Percentiles rank a stretch among this genome's conserved stretches.
phyloP scores from a whole-genome alignment of 2,329 filamentous ascomycete genomes.

The Clarireedia homoeocarpa region DNA sequence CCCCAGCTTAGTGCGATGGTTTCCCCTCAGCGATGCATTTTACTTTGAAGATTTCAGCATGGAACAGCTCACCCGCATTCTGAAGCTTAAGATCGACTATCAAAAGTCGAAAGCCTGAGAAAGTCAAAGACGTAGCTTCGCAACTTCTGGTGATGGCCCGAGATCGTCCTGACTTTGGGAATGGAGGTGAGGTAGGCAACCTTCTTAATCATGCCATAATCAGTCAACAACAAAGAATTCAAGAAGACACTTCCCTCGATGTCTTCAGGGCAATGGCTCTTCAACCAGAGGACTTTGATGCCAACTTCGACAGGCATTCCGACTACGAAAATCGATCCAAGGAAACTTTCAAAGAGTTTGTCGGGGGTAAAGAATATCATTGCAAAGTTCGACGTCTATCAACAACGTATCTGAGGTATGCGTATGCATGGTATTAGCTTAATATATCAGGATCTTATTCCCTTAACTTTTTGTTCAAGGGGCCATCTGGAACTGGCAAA shows the following conservation, averaged over 20 bases:
- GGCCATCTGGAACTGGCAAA: constrained; percentile 61
- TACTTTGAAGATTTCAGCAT: constrained; percentile 61
- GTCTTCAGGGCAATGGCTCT: constrained; percentile 20
- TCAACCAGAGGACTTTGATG: constrained; percentile 36
- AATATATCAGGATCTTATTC: constrained; percentile 36
- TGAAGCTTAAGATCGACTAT: constrained; percentile 54
- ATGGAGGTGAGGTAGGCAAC: constrained; percentile 67
- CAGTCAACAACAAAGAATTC: constrained; percentile 14
- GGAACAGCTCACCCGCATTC: constrained; percentile 47
- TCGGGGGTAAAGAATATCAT: constrained; percentile 44
- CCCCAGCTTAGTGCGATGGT: constrained; percentile 58
- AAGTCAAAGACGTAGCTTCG: constrained; percentile 46
- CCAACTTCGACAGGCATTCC: constrained; percentile 37
- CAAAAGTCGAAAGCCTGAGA: constrained; percentile 41
- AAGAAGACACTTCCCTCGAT: constrained; percentile 7
- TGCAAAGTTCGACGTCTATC: constrained; percentile 40
- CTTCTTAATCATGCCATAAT: constrained; percentile 47
- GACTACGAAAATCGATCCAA: constrained; percentile 35
- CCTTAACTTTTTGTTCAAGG: constrained; percentile 51
- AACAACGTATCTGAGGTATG: constrained; percentile 38
- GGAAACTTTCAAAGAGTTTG: constrained; percentile 35
- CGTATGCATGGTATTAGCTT: constrained; percentile 40
- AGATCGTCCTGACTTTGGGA: constrained; percentile 60
- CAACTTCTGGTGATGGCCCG: constrained; percentile 54
- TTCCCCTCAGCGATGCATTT: constrained; percentile 57